These are phyloP conservation scores for Globisporangium takayamanum DNA, from an alignment of 352 stramenopile species.

Conservation along the genomic window DNA sequence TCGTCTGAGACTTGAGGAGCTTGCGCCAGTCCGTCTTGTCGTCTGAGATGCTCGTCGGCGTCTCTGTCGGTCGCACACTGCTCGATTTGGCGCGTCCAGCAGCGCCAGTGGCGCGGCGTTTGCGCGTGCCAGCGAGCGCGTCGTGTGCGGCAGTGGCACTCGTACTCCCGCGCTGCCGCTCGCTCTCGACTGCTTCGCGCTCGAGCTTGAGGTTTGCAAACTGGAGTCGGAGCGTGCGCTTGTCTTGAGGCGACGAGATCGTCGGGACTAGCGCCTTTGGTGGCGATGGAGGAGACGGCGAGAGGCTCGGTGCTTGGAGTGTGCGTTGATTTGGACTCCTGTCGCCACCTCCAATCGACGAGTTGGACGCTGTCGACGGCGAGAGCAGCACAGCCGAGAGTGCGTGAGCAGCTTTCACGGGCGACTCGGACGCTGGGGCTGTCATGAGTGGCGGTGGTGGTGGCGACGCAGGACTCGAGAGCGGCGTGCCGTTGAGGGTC, in stretches of 20 bases:
- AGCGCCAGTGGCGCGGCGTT: background rate
- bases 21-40: conserved; percentile 64
- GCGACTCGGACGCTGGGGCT: conserved; percentile 2
- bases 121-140: background rate
- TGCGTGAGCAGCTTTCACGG: conserved; percentile 8
- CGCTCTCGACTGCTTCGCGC: conserved; percentile 1
- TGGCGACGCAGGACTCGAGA: conserved; percentile 8
- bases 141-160: background rate
- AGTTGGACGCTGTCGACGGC: conserved; percentile 14
- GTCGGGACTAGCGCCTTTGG: background rate
- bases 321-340: background rate
- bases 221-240: conserved; percentile 26
- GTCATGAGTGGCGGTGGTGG: conserved; percentile 8
- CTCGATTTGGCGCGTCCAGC: conserved; percentile 13
- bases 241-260: conserved; percentile 27
- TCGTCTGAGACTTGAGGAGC: conserved; percentile 33
- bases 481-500: conserved; percentile 51
- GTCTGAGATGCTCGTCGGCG: conserved; percentile 45
- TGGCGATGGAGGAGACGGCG: background rate
- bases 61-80: conserved; percentile 40
- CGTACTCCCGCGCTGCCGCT: background rate
- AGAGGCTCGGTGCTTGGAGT: no score
- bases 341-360: background rate
- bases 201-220: conserved; percentile 18
- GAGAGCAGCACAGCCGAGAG: conserved; percentile 6